Conservation (phyloP, 208 protist species). For the Zelonia costaricensis region DNA sequence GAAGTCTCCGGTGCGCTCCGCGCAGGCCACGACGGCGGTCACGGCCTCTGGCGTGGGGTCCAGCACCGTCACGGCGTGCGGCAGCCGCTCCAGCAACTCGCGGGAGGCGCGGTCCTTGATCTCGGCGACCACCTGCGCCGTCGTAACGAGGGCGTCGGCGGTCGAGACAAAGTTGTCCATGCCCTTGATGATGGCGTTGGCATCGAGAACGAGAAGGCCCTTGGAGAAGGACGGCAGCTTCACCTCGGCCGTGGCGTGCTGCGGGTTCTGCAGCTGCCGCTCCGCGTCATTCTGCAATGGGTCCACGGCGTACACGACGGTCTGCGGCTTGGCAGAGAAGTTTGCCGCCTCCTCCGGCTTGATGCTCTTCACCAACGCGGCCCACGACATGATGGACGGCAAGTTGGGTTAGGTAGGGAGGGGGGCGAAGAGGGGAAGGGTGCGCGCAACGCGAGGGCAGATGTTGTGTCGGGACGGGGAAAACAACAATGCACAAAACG, state of each 20-base stretch:
- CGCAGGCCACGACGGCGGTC: constrained; percentile 58
- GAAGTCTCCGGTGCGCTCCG: constrained; percentile 90
- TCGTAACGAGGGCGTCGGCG: constrained; percentile 85
- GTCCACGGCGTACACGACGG: constrained; percentile 35
- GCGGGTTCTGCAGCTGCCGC: constrained; percentile 31
- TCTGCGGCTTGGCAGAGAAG: constrained; percentile 25
- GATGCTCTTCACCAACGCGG: constrained; percentile 46
- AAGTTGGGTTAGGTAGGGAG: no score
- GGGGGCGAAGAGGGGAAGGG: no score
- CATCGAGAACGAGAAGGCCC: constrained; percentile 82
- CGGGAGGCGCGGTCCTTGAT: constrained; percentile 73
- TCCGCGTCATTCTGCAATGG: constrained; percentile 22
- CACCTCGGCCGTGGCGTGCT: constrained; percentile 31
- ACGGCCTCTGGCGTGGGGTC: constrained; percentile 73
- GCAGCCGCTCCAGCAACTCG: constrained; percentile 70
- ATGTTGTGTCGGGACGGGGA: no score
- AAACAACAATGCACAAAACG: no score
- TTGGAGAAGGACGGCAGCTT: constrained; percentile 62
- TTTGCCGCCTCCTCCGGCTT: constrained; percentile 35
- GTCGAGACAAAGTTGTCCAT: constrained; percentile 65
- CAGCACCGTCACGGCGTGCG: constrained; percentile 59
- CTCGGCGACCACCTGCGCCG: constrained; percentile 82
- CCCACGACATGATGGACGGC: constrained; percentile 80
- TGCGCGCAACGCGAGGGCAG: no score
- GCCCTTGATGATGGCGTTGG: constrained; percentile 89